These are phyloP conservation scores for Actinidia arguta DNA, from an alignment of 179 eudicot genomes.

Conservation along the genomic window DNA sequence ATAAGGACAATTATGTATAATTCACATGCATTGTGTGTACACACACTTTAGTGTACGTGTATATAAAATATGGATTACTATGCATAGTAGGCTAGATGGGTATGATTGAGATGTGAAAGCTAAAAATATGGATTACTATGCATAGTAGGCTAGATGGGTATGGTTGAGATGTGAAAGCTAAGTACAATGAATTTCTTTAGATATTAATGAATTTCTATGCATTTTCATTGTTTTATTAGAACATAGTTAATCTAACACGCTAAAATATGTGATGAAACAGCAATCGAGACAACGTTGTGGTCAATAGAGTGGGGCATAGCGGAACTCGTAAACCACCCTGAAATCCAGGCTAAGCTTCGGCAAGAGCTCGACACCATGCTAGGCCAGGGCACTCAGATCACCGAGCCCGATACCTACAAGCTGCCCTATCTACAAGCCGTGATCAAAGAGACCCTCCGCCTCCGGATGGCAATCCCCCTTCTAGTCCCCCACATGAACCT, in stretches of 20 bases:
- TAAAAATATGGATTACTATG: too few species aligned
- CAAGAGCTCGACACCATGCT: conserved; percentile 28
- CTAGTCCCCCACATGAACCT: conserved; percentile 37
- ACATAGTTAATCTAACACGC: background rate
- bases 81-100: too few species aligned
- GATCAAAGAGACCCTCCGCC: conserved; percentile 33
- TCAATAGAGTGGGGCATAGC: conserved; percentile 35
- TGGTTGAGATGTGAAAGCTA: too few species aligned
- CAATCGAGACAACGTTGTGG: conserved; percentile 31
- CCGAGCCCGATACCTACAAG: conserved; percentile 19
- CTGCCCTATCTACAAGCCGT: conserved; percentile 35
- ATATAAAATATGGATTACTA: too few species aligned
- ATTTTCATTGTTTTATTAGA: background rate
- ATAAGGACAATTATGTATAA: too few species aligned
- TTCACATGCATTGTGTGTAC: too few species aligned
- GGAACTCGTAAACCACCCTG: conserved; percentile 31
- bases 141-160: too few species aligned
- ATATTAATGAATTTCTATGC: background rate
- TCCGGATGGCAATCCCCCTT: conserved; percentile 33
- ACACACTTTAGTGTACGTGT: too few species aligned
- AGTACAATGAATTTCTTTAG: too few species aligned
- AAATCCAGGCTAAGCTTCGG: conserved; percentile 26
- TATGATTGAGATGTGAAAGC: too few species aligned
- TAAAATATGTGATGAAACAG: conserved; percentile 3
- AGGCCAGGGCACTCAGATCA: conserved; percentile 23